A percentile compares a stretch with the other conserved stretches of the same genome.
phyloP scores from a whole-genome alignment of 441 rosid species.

The Rhodomyrtus psidioides region DNA sequence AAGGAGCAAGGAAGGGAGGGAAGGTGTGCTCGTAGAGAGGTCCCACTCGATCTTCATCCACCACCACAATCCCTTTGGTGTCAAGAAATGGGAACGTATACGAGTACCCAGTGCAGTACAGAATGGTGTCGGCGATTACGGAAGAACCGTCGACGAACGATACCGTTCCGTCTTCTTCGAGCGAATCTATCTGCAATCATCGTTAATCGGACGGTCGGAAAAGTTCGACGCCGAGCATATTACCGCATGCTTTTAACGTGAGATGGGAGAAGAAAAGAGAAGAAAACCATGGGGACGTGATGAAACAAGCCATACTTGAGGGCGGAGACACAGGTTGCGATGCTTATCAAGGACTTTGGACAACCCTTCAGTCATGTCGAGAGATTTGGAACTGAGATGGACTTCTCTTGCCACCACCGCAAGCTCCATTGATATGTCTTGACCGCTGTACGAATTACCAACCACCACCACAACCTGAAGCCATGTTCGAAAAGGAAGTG shows the following conservation, averaged over 20 bases:
- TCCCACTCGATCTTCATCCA: slow-evolving; percentile 92
- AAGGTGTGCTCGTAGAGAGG: slow-evolving; percentile 91
- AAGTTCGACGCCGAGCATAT: neutral
- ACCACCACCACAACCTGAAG: slow-evolving; percentile 76
- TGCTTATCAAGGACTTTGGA: slow-evolving; percentile 75
- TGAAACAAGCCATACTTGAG: slow-evolving; percentile 33
- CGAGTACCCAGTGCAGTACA: slow-evolving; percentile 94
- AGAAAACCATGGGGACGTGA: neutral
- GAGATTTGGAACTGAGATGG: slow-evolving; percentile 63
- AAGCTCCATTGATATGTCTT: slow-evolving; percentile 89
- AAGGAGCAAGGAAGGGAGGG: slow-evolving; percentile 84
- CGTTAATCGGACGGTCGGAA: neutral
- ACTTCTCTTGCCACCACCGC: slow-evolving; percentile 70
- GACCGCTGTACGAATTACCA: slow-evolving; percentile 79
- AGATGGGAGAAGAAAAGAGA: neutral
- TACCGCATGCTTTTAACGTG: neutral
- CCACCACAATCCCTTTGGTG: slow-evolving; percentile 75
- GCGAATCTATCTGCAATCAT: slow-evolving; percentile 44
- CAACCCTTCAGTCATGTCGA: slow-evolving; percentile 46
- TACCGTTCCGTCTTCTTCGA: slow-evolving; percentile 60
- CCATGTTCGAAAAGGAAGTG: neutral
- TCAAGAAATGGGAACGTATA: slow-evolving; percentile 89
- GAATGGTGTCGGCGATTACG: slow-evolving; percentile 56
- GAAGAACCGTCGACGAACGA: slow-evolving; percentile 50
- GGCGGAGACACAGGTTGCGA: slow-evolving; percentile 45